Evolutionary conservation across 1,284 basidiomycete genomes (phyloP).

Genomic region (Pulveroboletus sp.): DNA sequence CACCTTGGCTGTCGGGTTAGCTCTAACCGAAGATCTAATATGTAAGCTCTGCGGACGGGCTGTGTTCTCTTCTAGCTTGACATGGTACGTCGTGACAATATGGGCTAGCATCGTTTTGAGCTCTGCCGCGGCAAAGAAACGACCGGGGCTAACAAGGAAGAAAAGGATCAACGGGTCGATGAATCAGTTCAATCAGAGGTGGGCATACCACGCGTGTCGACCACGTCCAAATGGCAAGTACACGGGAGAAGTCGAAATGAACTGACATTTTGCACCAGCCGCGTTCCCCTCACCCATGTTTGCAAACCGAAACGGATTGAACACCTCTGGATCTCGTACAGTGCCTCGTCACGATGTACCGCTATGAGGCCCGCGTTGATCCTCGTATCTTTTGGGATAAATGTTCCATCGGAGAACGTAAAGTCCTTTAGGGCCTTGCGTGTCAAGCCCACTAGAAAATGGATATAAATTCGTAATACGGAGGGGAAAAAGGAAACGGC

Average conservation of each 20-base stretch:
- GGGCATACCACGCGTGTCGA: constrained; percentile 10
- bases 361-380: constrained; percentile 29
- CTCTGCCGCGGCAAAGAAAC: constrained; percentile 32
- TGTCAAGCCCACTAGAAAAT: constrained; percentile 32
- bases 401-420: constrained; percentile 43
- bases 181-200: neutral
- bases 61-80: constrained; percentile 25
- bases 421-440: constrained; percentile 39
- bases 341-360: constrained; percentile 27
- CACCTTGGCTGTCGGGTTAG: constrained; percentile 6
- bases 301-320: constrained; percentile 38
- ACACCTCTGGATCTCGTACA: constrained; percentile 30
- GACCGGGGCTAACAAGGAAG: constrained; percentile 27
- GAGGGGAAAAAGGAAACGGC: constrained; percentile 3
- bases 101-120: constrained; percentile 34
- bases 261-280: constrained; percentile 16
- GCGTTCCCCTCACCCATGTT: constrained; percentile 12
- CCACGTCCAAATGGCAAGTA: constrained; percentile 15
- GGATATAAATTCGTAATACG: neutral
- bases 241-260: constrained; percentile 8
- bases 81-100: constrained; percentile 31
- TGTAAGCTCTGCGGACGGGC: constrained; percentile 27
- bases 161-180: neutral
- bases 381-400: constrained; percentile 38
- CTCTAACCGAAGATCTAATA: neutral